These are phyloP conservation scores for Phytophthora pluvialis DNA, from an alignment of 352 stramenopile genomes.

Conservation along the genomic window DNA sequence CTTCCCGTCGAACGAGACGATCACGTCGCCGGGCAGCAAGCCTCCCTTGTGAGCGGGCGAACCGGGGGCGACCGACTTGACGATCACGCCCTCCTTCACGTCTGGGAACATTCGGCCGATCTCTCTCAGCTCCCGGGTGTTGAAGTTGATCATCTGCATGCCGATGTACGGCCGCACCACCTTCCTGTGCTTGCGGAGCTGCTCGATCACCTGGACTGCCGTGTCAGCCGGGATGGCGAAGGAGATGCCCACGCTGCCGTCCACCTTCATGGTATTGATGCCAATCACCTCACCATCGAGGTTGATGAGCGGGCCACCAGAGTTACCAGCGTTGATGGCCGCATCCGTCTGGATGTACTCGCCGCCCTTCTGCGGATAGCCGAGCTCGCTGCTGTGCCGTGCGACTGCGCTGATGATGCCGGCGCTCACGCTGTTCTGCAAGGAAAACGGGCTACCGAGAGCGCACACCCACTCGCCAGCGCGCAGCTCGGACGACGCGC, in stretches of 20 bases:
- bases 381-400: slow-evolving; percentile 89
- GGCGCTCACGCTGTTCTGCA: slow-evolving; percentile 92
- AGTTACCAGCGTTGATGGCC: slow-evolving; percentile 94
- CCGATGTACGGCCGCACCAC: slow-evolving; percentile 92
- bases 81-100: slow-evolving; percentile 81
- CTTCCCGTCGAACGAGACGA: slow-evolving; percentile 81
- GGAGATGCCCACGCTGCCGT: slow-evolving; percentile 88
- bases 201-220: slow-evolving; percentile 88
- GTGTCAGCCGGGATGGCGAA: slow-evolving; percentile 95
- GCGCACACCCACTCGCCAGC: slow-evolving; percentile 93
- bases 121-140: slow-evolving; percentile 67
- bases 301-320: slow-evolving; percentile 93
- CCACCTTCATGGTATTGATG: slow-evolving; percentile 96
- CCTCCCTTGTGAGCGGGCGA: slow-evolving; percentile 85
- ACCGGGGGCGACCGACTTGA: slow-evolving; percentile 79
- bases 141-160: slow-evolving; percentile 92
- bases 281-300: slow-evolving; percentile 93
- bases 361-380: slow-evolving; percentile 75
- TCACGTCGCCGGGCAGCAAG: slow-evolving; percentile 74
- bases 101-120: slow-evolving; percentile 75
- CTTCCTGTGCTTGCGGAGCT: slow-evolving; percentile 88
- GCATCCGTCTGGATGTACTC: slow-evolving; percentile 96
- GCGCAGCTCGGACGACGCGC: slow-evolving; percentile 77
- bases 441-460: slow-evolving; percentile 90
- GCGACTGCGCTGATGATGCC: slow-evolving; percentile 93